phyloP scores from a whole-genome alignment of 495 filamentous ascomycete genomes.

The Tetracladium setigerum region DNA sequence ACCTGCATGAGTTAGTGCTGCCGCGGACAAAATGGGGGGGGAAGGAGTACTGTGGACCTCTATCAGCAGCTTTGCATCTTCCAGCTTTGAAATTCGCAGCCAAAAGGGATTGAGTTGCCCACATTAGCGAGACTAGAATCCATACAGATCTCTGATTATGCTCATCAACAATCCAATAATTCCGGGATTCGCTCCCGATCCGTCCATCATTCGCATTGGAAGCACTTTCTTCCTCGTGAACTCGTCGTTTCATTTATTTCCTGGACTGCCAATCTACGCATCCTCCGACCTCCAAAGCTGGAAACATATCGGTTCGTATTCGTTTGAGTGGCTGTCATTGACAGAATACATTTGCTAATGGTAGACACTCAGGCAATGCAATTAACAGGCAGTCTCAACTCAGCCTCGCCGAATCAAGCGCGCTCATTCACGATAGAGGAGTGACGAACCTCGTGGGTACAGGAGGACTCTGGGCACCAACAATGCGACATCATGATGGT shows the following conservation, averaged over 20 bases:
- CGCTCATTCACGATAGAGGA: neutral
- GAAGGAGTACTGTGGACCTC: no score
- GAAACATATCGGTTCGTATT: conserved; percentile 21
- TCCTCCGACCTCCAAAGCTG: conserved; percentile 28
- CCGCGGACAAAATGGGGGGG: no score
- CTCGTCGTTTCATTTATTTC: conserved; percentile 32
- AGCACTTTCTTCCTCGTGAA: conserved; percentile 29
- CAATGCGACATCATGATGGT: conserved; percentile 31
- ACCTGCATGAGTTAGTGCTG: no score
- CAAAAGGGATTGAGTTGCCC: no score
- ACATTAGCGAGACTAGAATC: no score
- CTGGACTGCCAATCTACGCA: conserved; percentile 31
- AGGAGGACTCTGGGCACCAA: conserved; percentile 38
- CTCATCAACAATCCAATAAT: conserved; percentile 50
- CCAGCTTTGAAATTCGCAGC: no score
- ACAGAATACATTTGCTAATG: no score
- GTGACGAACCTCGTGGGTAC: conserved; percentile 29
- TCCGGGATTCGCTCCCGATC: conserved; percentile 47
- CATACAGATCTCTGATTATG: no score
- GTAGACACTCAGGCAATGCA: conserved; percentile 28
- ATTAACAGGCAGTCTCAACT: conserved; percentile 32
- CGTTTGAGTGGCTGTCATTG: no score
- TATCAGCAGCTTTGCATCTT: no score
- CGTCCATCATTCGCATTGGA: conserved; percentile 41
- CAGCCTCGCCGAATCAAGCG: conserved; percentile 22